Evolutionary conservation across 768 basidiomycete genomes (phyloP), one percentile per base, ranked within the genome.

Genomic region (Lactarius sanguifluus): DNA sequence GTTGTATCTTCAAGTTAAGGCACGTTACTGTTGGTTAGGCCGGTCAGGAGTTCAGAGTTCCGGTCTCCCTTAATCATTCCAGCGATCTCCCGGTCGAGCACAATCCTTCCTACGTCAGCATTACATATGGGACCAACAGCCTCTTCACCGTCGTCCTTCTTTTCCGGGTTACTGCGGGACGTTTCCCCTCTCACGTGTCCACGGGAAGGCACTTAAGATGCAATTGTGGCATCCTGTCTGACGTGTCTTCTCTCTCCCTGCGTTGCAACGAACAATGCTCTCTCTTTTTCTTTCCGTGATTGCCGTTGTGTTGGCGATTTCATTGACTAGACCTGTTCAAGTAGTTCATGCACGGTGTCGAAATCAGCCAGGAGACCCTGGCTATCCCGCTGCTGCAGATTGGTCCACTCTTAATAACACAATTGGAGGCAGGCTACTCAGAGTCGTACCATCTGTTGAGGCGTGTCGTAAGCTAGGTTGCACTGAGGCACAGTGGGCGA

Each of bases 361-460:
- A 61, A 70, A 64, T 50, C 64, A 70, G 36, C 69, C 69, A n/a
- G 67, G 67, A 28, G 61, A 68, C n/a, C 41, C 60, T 43, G 60
- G 57, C 3, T 70, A 64, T 58, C 69, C 69, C 9, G 41, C 59
- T 5, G 20, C 25, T 8, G 30, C 63, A 16, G 56, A 59, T 20
- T 70, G 69, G 69, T 60, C 63, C 16, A 25, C 59, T 52, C 63
- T 70, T 7, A 65, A 70, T 15, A 58, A 68, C 23, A 54, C 58
- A 25, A 54, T 65, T 5, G 23, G 43, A n/a, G 67, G 69, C 12
- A 59, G 61, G 15, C 61, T 70, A 18, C 12, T 70, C 28, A 40
- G 50, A 5, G 64, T 65, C 54, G 56, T 68, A 3, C 69, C 69
- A 18, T 67, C 69, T 2, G 69, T 61, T 18, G 23, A 57, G 57